phyloP scores from a whole-genome alignment of 371 early-diverging fungal species.

The Syncephalastrum sp. region DNA sequence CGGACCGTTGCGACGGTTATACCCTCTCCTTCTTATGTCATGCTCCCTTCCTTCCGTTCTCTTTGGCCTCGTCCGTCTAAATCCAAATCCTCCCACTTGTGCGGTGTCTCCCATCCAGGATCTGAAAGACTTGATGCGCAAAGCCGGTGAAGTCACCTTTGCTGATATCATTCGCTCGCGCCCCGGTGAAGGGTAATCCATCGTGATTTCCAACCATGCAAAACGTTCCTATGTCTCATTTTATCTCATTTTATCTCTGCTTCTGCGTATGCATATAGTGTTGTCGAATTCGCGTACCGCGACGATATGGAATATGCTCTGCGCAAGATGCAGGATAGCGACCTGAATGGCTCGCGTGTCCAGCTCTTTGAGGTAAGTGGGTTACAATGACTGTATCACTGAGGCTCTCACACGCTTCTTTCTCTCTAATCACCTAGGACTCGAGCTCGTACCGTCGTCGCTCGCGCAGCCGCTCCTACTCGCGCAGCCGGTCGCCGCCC shows the following conservation, averaged over 20 bases:
- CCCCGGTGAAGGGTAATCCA: slow-evolving; percentile 80
- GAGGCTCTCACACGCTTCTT: neutral
- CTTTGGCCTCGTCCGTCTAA: slow-evolving; percentile 10
- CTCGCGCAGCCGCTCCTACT: slow-evolving; percentile 33
- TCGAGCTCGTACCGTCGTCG: slow-evolving; percentile 33
- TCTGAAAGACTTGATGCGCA: slow-evolving; percentile 94
- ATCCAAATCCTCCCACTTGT: slow-evolving; percentile 22
- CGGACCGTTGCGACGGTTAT: slow-evolving; percentile 5
- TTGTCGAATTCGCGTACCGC: slow-evolving; percentile 85
- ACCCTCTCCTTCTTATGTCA: slow-evolving; percentile 17
- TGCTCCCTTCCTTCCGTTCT: slow-evolving; percentile 8
- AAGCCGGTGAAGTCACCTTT: slow-evolving; percentile 93
- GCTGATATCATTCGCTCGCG: slow-evolving; percentile 83
- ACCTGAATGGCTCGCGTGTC: slow-evolving; percentile 80
- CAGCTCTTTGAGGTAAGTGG: slow-evolving; percentile 72
- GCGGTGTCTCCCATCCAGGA: slow-evolving; percentile 61
- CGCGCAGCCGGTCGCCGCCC: slow-evolving; percentile 41
- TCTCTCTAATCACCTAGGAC: slow-evolving; percentile 23
- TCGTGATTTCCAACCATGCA: neutral
- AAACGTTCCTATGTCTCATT: too few relatives aligned
- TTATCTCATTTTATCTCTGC: slow-evolving; percentile 10
- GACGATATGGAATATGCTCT: slow-evolving; percentile 88
- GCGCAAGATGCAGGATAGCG: slow-evolving; percentile 82
- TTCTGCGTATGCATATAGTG: slow-evolving; percentile 36
- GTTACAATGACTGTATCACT: neutral